Percentiles rank a stretch among this genome's conserved stretches.
phyloP scores from a whole-genome alignment of 495 filamentous ascomycete genomes.

The Podospora conica region DNA sequence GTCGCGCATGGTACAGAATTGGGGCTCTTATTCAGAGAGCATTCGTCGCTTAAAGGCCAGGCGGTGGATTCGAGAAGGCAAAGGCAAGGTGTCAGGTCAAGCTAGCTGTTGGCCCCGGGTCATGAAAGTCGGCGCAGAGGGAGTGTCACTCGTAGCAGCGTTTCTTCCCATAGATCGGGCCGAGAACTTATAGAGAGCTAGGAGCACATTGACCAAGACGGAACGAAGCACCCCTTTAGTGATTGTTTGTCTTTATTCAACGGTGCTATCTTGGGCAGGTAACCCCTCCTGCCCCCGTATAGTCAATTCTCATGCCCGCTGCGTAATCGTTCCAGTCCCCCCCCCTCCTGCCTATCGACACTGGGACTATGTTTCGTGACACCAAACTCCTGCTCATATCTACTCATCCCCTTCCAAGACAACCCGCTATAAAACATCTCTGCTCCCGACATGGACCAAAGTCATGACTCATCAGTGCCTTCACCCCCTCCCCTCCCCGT shows the following conservation, averaged over 20 bases:
- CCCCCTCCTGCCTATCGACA: background rate
- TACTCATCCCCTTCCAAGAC: background rate
- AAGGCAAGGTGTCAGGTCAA: too few species aligned
- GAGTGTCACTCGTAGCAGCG: background rate
- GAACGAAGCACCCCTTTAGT: background rate
- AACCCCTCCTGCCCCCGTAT: background rate
- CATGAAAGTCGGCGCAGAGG: background rate
- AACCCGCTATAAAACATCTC: background rate
- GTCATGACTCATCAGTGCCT: slow-evolving; percentile 1
- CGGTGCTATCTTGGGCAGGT: background rate
- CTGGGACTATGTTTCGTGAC: background rate
- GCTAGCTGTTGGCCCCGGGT: background rate
- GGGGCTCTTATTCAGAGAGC: too few species aligned
- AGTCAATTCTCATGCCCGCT: background rate
- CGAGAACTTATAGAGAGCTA: background rate
- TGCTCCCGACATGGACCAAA: background rate
- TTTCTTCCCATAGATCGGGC: background rate
- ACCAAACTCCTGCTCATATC: background rate
- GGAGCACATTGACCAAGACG: background rate
- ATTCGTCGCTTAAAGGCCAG: background rate
- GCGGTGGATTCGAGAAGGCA: background rate
- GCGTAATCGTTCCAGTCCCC: background rate
- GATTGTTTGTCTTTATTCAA: background rate
- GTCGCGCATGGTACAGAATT: too few species aligned
- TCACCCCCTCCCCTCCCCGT: background rate